Base-by-base conservation (phyloP, 169 alveolate genomes). In the Theileria annulata region DNA sequence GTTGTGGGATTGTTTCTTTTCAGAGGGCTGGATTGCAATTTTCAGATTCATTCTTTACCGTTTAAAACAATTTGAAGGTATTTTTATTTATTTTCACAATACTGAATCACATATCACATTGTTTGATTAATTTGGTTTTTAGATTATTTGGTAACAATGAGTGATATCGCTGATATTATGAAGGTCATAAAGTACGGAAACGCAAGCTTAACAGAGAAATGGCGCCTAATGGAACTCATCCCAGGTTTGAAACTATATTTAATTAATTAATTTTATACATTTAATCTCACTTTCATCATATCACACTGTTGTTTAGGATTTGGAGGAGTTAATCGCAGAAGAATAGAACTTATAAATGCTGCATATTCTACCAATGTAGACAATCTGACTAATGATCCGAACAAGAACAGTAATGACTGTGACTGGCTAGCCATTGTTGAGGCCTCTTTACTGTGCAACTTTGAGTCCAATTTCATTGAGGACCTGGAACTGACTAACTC, bases 11-110 rank as follows among this genome's bases (percentile, higher is more conserved):
- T 51, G 75, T 56, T 91, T 92, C 85, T 91, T 92, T 58, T 78
- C 88, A 47, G 94, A 91, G 78, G 95, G 95, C 6, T 92, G 95
- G 95, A 73, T 75, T 21, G 89, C 93, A 37, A 66, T 92, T 19
- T 91, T 79, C 75, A 88, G 91, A 42, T 74, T 92, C 64, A 73
- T 92, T 25, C 58, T 92, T 21, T 84, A 60, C 66, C 69, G 95
- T 49, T 75, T 92, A 51, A 81, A 83, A 77, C 79, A 83, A 49
- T 68, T 76, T 49, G 84, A 83, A 59, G 77, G 70, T 42, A 28
- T 23, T 35, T 28, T 28, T 67, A 8, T 67, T 8, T 8, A 67
- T 12, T 28, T 67, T 67, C 15, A 3, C 68, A 30, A 0, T 8
- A 59, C 3, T 8, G 1, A 56, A 15, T 21, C 17, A 3, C 30